Evolutionary conservation across 2,329 filamentous ascomycete genomes (phyloP), one percentile per base, ranked within the genome.

Genomic region (Arthrinium phaeospermum): DNA sequence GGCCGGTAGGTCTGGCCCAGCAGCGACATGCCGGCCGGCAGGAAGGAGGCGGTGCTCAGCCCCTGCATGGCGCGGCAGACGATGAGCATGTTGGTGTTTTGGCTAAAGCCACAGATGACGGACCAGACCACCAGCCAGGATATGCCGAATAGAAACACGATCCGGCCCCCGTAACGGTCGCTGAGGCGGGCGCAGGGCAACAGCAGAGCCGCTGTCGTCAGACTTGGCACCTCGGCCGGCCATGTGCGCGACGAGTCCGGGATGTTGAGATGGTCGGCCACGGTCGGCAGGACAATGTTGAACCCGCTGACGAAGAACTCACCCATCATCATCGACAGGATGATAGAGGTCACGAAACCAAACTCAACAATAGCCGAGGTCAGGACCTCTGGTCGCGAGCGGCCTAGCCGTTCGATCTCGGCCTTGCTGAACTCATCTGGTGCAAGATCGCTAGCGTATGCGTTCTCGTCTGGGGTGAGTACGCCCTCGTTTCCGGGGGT

Each of bases 231-330:
- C 76, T 82, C 91, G 80, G 82, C 90, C 77, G 82, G 92, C 93
- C 90, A 94, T 82, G 83, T 93, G 81, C 79, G 88, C 76, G 78
- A 90, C 57, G 78, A 86, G 78, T 81, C 86, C 0, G 93, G 89
- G 53, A 96, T 94, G 51, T 89, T 71, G 4, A 96, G 86, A 1
- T 89, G 86, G 14, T 81, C 78, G 14, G 90, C 85, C 3, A 96
- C 80, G 0, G 89, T 89, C 0, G 94, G 93, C 0, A 95, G 81
- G 37, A 96, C 88, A 75, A 92, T 92, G 73, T 88, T 89, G 80
- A 95, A 96, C 45, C 94, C 94, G 67, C 91, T 93, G 69, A 96
- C 88, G 78, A 92, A 93, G 81, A 92, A 95, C 82, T 95, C 93
- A 86, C 90, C 77, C 72, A 91, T 83, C 71, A 90, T 86, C 80